These are phyloP conservation scores for Sinapis alba DNA, from an alignment of 441 rosid genomes.

Conservation along the genomic window DNA sequence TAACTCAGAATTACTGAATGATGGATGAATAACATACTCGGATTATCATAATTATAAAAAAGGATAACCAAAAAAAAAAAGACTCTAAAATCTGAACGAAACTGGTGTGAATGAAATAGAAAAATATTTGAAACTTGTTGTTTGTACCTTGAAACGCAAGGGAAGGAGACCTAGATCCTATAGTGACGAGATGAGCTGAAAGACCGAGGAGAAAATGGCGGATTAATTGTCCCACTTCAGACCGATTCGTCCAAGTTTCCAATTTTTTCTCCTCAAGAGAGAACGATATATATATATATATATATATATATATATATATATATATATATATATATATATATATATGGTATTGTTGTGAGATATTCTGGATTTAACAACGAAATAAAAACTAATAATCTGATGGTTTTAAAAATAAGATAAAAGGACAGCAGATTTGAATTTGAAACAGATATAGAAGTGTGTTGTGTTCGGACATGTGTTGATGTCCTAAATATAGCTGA, in stretches of 20 bases:
- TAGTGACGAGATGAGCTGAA: slow-evolving; percentile 31
- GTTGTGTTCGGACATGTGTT: slow-evolving; percentile 35
- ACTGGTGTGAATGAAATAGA: slow-evolving; percentile 16
- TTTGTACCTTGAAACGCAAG: slow-evolving; percentile 33
- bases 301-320: too few species aligned
- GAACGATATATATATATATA: not conserved
- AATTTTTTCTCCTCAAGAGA: not conserved
- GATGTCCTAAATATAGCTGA: slow-evolving; percentile 27
- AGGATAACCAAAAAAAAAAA: not conserved
- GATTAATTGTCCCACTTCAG: slow-evolving; percentile 29
- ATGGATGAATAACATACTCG: not conserved
- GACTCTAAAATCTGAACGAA: not conserved
- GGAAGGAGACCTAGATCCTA: slow-evolving; percentile 54
- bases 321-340: too few species aligned
- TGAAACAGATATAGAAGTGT: slow-evolving; percentile 19
- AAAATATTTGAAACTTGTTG: slow-evolving; percentile 10
- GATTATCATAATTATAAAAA: not conserved
- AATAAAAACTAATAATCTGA: not conserved
- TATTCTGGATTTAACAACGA: slow-evolving; percentile 2
- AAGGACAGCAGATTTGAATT: slow-evolving; percentile 31
- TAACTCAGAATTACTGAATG: not conserved
- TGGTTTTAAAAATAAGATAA: not conserved
- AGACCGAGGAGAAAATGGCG: slow-evolving; percentile 34
- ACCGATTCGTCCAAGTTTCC: slow-evolving; percentile 31
- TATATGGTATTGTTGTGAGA: not conserved